phyloP scores from a whole-genome alignment of 495 filamentous ascomycete species.

The Chaetomium fimeti region DNA sequence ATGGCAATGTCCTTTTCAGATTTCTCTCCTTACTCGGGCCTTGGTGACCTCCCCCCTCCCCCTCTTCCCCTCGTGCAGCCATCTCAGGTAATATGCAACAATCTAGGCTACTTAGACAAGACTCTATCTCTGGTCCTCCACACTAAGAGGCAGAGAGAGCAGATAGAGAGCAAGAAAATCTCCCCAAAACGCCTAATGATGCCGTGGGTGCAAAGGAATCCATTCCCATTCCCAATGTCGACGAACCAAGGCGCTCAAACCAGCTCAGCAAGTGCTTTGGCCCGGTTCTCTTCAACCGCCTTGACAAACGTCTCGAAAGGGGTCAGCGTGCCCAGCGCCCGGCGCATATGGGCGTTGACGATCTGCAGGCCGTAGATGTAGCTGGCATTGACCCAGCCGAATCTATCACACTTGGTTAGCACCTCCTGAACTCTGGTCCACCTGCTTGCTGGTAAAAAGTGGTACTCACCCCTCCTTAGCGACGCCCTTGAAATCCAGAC shows the following conservation, averaged over 20 bases:
- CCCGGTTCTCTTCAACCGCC: slow-evolving; percentile 47
- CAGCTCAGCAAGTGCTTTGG: slow-evolving; percentile 45
- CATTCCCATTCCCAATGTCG: not conserved
- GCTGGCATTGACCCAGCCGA: slow-evolving; percentile 98
- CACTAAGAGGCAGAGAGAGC: not conserved
- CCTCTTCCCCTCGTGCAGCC: not conserved
- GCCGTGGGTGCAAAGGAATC: not conserved
- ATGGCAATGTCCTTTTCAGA: not conserved
- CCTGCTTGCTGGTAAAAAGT: slow-evolving; percentile 10
- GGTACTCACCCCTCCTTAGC: slow-evolving; percentile 85
- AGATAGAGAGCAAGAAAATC: not conserved
- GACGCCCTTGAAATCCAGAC: slow-evolving; percentile 87
- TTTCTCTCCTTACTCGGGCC: not conserved
- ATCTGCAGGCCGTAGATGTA: slow-evolving; percentile 87
- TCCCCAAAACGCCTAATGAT: not conserved
- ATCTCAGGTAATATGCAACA: slow-evolving; percentile 13
- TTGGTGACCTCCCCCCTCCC: not conserved
- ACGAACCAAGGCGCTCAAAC: slow-evolving; percentile 20
- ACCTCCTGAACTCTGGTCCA: not conserved
- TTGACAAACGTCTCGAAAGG: slow-evolving; percentile 72
- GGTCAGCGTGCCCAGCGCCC: slow-evolving; percentile 80
- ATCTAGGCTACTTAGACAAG: slow-evolving; percentile 12
- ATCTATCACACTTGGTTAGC: slow-evolving; percentile 53
- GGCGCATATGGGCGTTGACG: slow-evolving; percentile 76
- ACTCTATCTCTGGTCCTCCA: not conserved